phyloP scores from a whole-genome alignment of 2,329 filamentous ascomycete species.

The Colletotrichum sojae region DNA sequence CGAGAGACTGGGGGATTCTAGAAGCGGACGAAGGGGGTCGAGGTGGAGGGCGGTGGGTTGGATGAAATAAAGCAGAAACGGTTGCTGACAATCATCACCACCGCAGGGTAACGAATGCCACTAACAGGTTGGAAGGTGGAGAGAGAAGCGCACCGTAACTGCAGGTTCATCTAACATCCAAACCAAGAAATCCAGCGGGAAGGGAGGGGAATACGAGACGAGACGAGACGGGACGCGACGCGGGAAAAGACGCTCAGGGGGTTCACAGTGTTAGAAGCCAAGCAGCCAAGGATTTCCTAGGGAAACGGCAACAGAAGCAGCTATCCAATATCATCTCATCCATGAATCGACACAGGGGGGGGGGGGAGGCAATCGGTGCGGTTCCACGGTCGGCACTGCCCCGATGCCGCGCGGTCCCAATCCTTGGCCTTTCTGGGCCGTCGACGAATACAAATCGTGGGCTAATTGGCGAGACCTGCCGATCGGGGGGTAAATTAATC shows the following conservation, averaged over 20 bases:
- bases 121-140: too few species aligned
- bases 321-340: too few species aligned
- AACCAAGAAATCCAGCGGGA: background rate
- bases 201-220: conserved; percentile 35
- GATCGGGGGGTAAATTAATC: background rate
- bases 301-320: too few species aligned
- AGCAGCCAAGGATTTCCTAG: too few species aligned
- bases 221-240: background rate
- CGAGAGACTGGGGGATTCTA: too few species aligned
- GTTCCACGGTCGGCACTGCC: conserved; percentile 21
- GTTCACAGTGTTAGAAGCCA: background rate
- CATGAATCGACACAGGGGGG: too few species aligned
- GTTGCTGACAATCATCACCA: background rate
- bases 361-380: conserved; percentile 5
- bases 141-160: too few species aligned
- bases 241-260: background rate
- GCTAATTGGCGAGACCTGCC: background rate
- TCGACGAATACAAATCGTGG: background rate
- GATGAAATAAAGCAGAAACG: conserved; percentile 24
- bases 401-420: conserved; percentile 22
- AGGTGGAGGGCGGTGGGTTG: conserved; percentile 7
- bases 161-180: too few species aligned
- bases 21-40: conserved; percentile 5
- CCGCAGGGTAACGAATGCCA: background rate
- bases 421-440: conserved; percentile 8